Conservation (phyloP, 352 stramenopile genomes). For the Globisporangium cystogenes region DNA sequence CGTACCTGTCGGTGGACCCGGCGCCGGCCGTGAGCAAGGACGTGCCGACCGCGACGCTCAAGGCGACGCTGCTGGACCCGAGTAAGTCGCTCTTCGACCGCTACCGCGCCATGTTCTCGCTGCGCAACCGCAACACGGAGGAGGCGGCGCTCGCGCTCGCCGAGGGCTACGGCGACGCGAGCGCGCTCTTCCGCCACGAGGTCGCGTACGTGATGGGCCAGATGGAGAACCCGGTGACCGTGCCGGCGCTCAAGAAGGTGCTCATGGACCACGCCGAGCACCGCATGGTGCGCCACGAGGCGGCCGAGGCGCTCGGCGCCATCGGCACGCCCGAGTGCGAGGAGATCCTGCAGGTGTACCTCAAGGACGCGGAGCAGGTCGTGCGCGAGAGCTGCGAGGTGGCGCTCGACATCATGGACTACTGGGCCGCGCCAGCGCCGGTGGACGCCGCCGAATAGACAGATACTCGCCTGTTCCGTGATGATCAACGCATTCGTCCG, state of each 20-base stretch:
- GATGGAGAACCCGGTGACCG: slow-evolving; percentile 86
- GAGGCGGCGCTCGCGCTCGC: slow-evolving; percentile 79
- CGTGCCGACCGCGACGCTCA: slow-evolving; percentile 74
- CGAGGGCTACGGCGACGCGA: slow-evolving; percentile 70
- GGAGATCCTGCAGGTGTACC: slow-evolving; percentile 75
- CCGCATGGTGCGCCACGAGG: slow-evolving; percentile 97
- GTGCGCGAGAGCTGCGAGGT: slow-evolving; percentile 96
- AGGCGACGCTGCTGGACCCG: slow-evolving; percentile 84
- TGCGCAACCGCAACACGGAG: slow-evolving; percentile 94
- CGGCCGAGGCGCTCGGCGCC: slow-evolving; percentile 94
- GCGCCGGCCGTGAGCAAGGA: slow-evolving; percentile 82
- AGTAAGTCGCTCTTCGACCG: slow-evolving; percentile 85
- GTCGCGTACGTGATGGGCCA: slow-evolving; percentile 94
- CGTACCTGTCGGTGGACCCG: slow-evolving; percentile 96
- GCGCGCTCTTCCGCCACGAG: slow-evolving; percentile 87
- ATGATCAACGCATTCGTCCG: too few species aligned
- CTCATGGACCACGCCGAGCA: slow-evolving; percentile 91
- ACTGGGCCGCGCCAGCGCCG: slow-evolving; percentile 78
- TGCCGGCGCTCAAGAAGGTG: slow-evolving; percentile 86
- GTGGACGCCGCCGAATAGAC: background rate
- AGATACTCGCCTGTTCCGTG: too few species aligned
- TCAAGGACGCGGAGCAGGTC: slow-evolving; percentile 76
- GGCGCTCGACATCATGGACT: slow-evolving; percentile 96
- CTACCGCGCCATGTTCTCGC: slow-evolving; percentile 98
- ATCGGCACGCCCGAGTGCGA: slow-evolving; percentile 93